These are phyloP conservation scores for Globisporangium alternatum DNA, from an alignment of 352 stramenopile genomes.

Conservation along the genomic window DNA sequence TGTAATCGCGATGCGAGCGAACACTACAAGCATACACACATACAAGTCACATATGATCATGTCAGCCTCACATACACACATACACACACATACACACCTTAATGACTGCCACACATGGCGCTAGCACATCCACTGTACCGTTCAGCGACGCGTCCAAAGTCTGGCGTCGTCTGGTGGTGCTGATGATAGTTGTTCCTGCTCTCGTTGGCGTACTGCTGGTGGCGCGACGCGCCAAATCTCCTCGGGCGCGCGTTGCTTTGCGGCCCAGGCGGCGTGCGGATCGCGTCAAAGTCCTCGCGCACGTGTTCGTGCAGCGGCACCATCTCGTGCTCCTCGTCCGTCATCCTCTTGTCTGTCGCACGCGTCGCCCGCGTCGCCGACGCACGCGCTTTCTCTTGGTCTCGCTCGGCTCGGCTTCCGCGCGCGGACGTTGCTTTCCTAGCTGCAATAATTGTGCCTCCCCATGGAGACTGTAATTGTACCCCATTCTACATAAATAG, in stretches of 20 bases:
- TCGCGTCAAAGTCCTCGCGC: slow-evolving; percentile 5
- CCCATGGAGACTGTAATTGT: no score
- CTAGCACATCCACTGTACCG: not conserved
- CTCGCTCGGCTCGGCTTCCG: no score
- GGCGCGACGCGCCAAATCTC: slow-evolving; percentile 1
- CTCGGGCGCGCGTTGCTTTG: not conserved
- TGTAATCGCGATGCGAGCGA: not conserved
- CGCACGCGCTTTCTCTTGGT: no score
- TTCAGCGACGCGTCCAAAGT: slow-evolving; percentile 9
- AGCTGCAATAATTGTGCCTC: no score
- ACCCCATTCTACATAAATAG: no score
- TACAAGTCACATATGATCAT: not conserved
- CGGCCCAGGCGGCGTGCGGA: not conserved
- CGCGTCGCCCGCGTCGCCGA: no score
- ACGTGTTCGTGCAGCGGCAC: not conserved
- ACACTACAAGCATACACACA: not conserved
- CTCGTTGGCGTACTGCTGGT: slow-evolving; percentile 8
- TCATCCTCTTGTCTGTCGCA: no score
- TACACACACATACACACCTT: not conserved
- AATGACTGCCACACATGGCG: no score
- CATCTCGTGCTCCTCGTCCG: slow-evolving; percentile 2
- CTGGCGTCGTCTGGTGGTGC: not conserved
- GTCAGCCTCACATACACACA: not conserved
- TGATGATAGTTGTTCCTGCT: not conserved
- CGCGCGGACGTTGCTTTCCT: no score